Base-by-base conservation (phyloP, 192 early-diverging fungal species). In the Podila epicladia region DNA sequence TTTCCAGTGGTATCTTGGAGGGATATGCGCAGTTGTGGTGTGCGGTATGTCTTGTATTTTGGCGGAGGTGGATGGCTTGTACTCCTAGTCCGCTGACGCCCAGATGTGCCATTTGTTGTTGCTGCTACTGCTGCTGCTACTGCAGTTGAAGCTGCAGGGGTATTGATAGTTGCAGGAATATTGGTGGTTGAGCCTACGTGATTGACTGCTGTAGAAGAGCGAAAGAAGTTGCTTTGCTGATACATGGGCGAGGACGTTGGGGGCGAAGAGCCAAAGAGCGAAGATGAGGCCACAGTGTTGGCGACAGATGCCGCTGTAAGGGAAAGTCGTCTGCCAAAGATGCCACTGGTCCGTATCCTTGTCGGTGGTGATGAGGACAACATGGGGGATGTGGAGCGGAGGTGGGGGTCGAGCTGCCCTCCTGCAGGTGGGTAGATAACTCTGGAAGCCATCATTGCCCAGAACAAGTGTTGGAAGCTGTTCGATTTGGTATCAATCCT, bases 41-140 rank as follows among this genome's bases (percentile, higher is more conserved):
- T 80, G 51, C 77, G 70, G 28, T 49, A 69, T 5, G 77, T 61
- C 17, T 80, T 80, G 63, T 80, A 80, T 26, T 80, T 80, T 64
- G 77, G 77, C n/a, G 77, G 77, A 17, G 77, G 77, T 8, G 76
- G 76, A 35, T 79, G 70, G 22, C 67, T 73, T 49, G 70, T 80
- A 33, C 77, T 80, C 33, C 71, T 69, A 4, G 69, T 48, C n/a
- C 75, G 63, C n/a, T 59, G 71, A 55, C 71, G 58, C 51, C 77
- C 61, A 32, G 62, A 68, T 1, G 70, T 31, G 1, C 32, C 17
- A 9, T 37, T 26, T 11, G 33, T 24, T 13, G 62, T 9, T 13
- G 41, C 50, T 35, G 57, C 48, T 24, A 24, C 29, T 15, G 12
- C 20, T 12, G 38, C 3, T 26, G 38, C 7, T 26, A 32, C 28